Conservation (phyloP, 805 yeast species). For the Zygoascus biomembranicola region DNA sequence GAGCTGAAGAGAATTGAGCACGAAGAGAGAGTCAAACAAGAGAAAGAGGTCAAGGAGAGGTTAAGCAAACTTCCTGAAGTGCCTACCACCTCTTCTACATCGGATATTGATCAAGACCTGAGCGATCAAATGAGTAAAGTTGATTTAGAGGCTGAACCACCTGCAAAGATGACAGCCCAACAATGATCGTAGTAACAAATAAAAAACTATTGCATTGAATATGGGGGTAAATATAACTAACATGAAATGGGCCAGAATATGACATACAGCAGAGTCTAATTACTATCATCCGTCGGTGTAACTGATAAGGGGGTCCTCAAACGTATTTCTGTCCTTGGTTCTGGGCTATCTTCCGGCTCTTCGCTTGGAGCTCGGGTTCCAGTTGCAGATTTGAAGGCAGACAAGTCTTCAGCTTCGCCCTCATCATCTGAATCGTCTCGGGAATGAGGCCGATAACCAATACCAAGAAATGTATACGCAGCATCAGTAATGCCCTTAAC, state of each 20-base stretch:
- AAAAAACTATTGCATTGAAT: too few species aligned
- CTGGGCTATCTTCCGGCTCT: not conserved
- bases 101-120: not conserved
- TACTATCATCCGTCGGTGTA: not conserved
- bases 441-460: slow-evolving; percentile 9
- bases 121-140: not conserved
- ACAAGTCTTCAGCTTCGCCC: not conserved
- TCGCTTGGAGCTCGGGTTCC: not conserved
- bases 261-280: not conserved
- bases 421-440: not conserved
- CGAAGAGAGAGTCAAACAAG: slow-evolving; percentile 20
- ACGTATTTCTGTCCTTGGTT: not conserved
- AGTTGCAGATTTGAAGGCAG: not conserved
- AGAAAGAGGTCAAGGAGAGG: not conserved
- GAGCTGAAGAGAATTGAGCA: slow-evolving; percentile 30
- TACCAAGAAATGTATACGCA: slow-evolving; percentile 22
- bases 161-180: too few species aligned
- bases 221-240: too few species aligned
- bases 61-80: slow-evolving; percentile 4
- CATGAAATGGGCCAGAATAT: too few species aligned
- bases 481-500: slow-evolving; percentile 18
- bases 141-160: not conserved
- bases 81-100: not conserved
- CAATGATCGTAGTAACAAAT: too few species aligned
- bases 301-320: not conserved